These are phyloP conservation scores for Plasmodium fragile DNA, from an alignment of 169 alveolate species.

Conservation along the genomic window DNA sequence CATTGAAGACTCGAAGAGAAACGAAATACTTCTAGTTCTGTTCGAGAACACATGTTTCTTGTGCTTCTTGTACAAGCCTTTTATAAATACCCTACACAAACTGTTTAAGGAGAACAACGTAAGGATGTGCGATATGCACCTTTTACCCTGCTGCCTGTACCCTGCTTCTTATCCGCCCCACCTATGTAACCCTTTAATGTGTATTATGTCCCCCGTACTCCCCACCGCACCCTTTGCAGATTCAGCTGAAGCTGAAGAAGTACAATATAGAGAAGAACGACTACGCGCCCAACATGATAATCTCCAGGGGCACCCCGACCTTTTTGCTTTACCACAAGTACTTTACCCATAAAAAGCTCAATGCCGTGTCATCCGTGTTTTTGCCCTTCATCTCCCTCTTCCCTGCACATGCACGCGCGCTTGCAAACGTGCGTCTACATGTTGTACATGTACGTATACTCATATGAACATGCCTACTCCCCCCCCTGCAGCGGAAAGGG, in stretches of 20 bases:
- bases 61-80: conserved; percentile 68
- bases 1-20: conserved; percentile 69
- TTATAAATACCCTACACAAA: conserved; percentile 65
- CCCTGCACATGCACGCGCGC: background rate
- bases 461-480: background rate
- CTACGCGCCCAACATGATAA: conserved; percentile 70
- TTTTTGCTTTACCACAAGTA: conserved; percentile 66
- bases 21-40: conserved; percentile 42
- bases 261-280: conserved; percentile 71
- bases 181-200: background rate
- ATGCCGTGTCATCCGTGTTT: background rate
- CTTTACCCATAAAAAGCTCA: background rate
- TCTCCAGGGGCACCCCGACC: conserved; percentile 71
- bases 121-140: background rate
- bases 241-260: conserved; percentile 56
- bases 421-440: conserved; percentile 5
- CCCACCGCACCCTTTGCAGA: conserved; percentile 6
- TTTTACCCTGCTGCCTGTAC: background rate
- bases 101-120: conserved; percentile 68
- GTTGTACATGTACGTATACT: background rate
- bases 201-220: background rate
- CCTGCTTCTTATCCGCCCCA: background rate
- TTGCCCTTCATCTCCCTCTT: background rate
- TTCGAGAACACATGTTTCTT: conserved; percentile 69
- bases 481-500: conserved; percentile 45